phyloP scores from a whole-genome alignment of 805 yeast genomes.

The Wickerhamiella azymoides region DNA sequence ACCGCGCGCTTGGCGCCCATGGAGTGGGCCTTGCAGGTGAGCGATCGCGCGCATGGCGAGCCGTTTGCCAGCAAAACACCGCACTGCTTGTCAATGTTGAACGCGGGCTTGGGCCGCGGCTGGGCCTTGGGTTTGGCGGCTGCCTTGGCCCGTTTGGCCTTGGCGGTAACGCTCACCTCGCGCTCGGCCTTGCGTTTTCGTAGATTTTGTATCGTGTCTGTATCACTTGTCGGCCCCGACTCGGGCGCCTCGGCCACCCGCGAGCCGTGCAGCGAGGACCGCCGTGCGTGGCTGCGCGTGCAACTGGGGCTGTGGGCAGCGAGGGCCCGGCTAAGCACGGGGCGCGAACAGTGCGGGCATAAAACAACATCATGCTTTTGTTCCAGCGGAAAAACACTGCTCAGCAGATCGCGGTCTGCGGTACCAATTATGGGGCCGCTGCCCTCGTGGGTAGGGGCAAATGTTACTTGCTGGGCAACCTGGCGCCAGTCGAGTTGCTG shows the following conservation, averaged over 20 bases:
- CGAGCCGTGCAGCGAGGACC: constrained; percentile 5
- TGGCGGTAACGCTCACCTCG: constrained; percentile 14
- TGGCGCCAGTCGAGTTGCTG: constrained; percentile 14
- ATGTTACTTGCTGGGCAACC: constrained; percentile 13
- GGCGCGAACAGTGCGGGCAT: constrained; percentile 23
- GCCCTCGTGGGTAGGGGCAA: constrained; percentile 3
- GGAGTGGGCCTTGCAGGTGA: constrained; percentile 95
- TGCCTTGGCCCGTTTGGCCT: constrained; percentile 6
- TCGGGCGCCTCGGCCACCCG: not conserved
- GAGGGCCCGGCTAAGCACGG: constrained; percentile 17
- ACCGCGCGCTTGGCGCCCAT: constrained; percentile 98
- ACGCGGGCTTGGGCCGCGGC: constrained; percentile 15
- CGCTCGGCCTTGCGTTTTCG: constrained; percentile 9
- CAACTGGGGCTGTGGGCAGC: constrained; percentile 17
- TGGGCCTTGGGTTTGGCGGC: constrained; percentile 9
- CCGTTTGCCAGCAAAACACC: constrained; percentile 81
- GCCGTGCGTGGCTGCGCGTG: constrained; percentile 4
- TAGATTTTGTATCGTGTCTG: not conserved
- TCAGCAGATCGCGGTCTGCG: constrained; percentile 19
- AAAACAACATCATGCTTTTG: constrained; percentile 19
- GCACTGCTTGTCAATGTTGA: constrained; percentile 46
- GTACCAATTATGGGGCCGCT: constrained; percentile 13
- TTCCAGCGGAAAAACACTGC: constrained; percentile 18
- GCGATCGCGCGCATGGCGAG: constrained; percentile 88
- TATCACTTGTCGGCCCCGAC: constrained; percentile 1